Evolutionary conservation across 352 stramenopile species (phyloP), one percentile per base, ranked within the genome.

Genomic region (Globisporangium heterothallicum): DNA sequence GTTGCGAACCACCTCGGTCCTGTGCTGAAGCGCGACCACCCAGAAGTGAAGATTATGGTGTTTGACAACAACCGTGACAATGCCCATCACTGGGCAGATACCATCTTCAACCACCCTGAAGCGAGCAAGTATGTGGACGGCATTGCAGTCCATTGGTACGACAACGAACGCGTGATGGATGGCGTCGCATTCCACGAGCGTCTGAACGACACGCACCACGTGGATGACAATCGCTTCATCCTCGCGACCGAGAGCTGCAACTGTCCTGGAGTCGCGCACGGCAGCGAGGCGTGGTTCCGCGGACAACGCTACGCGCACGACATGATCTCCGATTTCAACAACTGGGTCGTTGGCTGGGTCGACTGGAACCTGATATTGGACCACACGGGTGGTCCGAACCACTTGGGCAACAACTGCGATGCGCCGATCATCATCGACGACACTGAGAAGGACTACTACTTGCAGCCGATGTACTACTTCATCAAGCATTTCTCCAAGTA

Each of bases 341-440:
- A 94, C 60, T 84, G 74, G 58, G 82, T 88, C 13, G 66, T 77
- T 34, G 86, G 86, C 2, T 97, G 90, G 89, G 82, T 96, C 34
- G 87, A 97, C 71, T 97, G 91, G 90, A 97, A 97, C 66, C 55
- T 97, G 36, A 42, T 96, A 6, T 72, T 97, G 0, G 85, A 95
- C 49, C 72, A 87, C 62, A 79, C 41, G 9, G 91, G 91, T 25
- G 91, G 91, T 1, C 88, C 90, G 6, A 97, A 97, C 70, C 86
- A 96, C 70, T 55, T 86, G 54, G 61, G 58, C 36, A 95, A 95
- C 62, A 65, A 70, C 10, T 89, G 78, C 47, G 80, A 91, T 27
- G 76, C 85, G 5, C 80, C 84, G 21, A 77, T 97, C 48, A 85
- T 97, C 53, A 38, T 95, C 22, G 71, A 72, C 5, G 66, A 89